phyloP scores from a whole-genome alignment of 805 yeast species.

The Pichia pseudocactophila region DNA sequence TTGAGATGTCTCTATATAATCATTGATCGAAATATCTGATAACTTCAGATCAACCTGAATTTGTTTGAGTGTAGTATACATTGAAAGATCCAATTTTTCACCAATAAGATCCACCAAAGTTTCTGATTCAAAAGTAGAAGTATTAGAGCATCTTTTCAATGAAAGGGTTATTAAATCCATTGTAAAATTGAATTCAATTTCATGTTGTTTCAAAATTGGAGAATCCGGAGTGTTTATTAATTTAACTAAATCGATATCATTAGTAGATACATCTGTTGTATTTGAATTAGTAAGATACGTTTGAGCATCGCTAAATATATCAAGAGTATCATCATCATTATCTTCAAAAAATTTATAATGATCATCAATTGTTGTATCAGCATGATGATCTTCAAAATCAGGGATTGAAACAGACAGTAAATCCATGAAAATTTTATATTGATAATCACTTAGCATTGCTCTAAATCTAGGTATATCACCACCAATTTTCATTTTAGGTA shows the following conservation, averaged over 20 bases:
- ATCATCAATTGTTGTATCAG: background rate
- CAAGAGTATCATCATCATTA: background rate
- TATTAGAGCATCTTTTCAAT: slow-evolving; percentile 59
- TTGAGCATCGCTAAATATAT: background rate
- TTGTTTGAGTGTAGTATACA: slow-evolving; percentile 48
- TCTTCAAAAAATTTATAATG: background rate
- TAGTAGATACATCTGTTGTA: background rate
- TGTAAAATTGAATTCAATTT: slow-evolving; percentile 63
- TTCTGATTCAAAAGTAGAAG: slow-evolving; percentile 49
- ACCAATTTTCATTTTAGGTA: slow-evolving; percentile 64
- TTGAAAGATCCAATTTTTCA: slow-evolving; percentile 50
- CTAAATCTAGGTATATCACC: slow-evolving; percentile 69
- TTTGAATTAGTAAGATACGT: slow-evolving; percentile 1
- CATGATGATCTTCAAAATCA: slow-evolving; percentile 15
- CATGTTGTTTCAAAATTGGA: slow-evolving; percentile 37
- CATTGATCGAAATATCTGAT: slow-evolving; percentile 61
- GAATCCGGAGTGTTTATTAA: background rate
- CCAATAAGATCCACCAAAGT: slow-evolving; percentile 68
- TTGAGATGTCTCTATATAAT: slow-evolving; percentile 57
- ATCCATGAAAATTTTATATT: slow-evolving; percentile 81
- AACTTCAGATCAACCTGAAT: slow-evolving; percentile 61
- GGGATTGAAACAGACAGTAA: slow-evolving; percentile 67
- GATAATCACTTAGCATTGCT: slow-evolving; percentile 75
- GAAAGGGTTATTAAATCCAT: slow-evolving; percentile 57
- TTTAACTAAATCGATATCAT: background rate